phyloP scores from a whole-genome alignment of 129 eudicot genomes.

The Tagetes erecta region DNA sequence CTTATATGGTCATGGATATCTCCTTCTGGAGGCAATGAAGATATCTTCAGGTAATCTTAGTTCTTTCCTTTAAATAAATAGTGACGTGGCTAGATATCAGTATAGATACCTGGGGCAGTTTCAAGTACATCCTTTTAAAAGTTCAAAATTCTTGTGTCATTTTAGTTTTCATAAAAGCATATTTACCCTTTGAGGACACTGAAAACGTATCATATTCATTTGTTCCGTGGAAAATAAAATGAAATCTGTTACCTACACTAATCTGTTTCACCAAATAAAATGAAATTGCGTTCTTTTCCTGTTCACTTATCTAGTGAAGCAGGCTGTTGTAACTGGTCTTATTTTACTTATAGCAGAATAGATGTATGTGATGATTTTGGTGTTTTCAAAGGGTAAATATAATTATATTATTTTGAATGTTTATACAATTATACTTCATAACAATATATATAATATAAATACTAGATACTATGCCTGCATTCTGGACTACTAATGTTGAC shows the following conservation, averaged over 20 bases:
- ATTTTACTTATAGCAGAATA: neutral
- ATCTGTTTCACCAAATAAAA: neutral
- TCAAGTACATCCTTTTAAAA: neutral
- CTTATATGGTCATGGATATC: constrained; percentile 94
- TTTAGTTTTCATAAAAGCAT: neutral
- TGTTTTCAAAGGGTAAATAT: neutral
- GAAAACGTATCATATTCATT: neutral
- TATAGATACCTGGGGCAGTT: neutral
- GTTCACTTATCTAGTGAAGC: too few relatives aligned
- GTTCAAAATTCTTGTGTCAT: neutral
- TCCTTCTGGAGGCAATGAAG: constrained; percentile 71
- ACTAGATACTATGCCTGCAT: neutral
- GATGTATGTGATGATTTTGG: neutral
- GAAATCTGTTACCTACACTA: neutral
- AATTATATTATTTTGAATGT: neutral
- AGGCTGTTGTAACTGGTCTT: neutral
- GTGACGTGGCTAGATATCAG: constrained; percentile 12
- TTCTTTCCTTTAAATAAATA: neutral
- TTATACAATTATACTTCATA: neutral
- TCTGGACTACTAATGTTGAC: neutral
- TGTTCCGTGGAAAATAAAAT: neutral
- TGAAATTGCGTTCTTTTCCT: too few relatives aligned
- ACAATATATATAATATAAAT: neutral
- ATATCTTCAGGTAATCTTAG: constrained; percentile 62
- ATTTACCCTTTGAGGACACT: neutral